Evolutionary conservation across 352 stramenopile species (phyloP).

Genomic region (Blastocystis sp.): DNA sequence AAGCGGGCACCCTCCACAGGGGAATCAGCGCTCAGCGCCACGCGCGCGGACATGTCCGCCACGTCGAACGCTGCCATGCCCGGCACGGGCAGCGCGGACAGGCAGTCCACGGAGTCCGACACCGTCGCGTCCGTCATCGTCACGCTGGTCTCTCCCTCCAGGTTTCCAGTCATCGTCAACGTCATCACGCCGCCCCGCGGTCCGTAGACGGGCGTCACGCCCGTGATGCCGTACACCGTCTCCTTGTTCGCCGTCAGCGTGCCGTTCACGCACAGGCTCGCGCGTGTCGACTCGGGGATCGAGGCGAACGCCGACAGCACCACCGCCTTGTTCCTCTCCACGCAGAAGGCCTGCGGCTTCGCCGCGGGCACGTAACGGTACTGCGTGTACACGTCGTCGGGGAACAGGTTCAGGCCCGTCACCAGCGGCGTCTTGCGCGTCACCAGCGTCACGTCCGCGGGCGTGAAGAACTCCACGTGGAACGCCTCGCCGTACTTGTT

Average conservation of each 20-base stretch:
- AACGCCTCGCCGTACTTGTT: constrained; percentile 44
- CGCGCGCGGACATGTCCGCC: not conserved
- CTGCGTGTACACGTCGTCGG: not conserved
- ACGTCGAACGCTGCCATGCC: not conserved
- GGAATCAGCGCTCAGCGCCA: not conserved
- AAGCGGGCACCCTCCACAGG: constrained; percentile 21
- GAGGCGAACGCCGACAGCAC: constrained; percentile 25
- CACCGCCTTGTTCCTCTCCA: not conserved
- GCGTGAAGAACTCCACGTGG: constrained; percentile 15
- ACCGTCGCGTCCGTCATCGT: constrained; percentile 31
- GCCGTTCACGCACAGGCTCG: not conserved
- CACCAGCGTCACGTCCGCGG: too few relatives aligned
- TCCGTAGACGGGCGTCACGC: constrained; percentile 30
- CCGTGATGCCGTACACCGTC: constrained; percentile 42
- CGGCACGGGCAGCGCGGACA: constrained; percentile 3
- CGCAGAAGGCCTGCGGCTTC: constrained; percentile 10
- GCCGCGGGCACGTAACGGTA: not conserved
- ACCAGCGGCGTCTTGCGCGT: not conserved
- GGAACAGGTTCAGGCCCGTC: constrained; percentile 47
- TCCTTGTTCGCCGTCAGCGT: not conserved
- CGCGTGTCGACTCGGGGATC: not conserved
- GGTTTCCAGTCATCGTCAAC: not conserved
- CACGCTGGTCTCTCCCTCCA: not conserved
- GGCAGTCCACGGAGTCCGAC: constrained; percentile 26
- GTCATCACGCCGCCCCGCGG: constrained; percentile 27